Evolutionary conservation across 139 green algal species (phyloP).

Genomic region (Coccomyxa sp.): DNA sequence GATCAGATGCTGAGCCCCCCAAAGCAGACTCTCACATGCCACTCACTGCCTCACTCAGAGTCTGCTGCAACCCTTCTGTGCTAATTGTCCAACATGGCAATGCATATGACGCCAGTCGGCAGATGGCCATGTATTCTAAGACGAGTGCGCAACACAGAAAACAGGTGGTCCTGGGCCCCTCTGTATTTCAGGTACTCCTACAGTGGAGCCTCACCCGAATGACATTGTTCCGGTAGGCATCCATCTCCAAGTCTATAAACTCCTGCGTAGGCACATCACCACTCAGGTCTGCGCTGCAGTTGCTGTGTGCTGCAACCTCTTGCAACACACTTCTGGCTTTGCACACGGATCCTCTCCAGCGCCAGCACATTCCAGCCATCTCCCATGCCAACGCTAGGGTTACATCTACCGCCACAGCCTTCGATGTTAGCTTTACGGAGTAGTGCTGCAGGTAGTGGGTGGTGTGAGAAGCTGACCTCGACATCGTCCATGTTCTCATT

Average conservation of each 20-base stretch:
- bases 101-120: too few species aligned
- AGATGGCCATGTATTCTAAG: too few species aligned
- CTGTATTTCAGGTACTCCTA: too few species aligned
- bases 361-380: too few species aligned
- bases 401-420: not conserved
- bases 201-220: slow-evolving; percentile 55
- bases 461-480: slow-evolving; percentile 33
- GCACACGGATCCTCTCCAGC: too few species aligned
- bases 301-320: too few species aligned
- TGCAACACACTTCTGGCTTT: not conserved
- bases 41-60: not conserved
- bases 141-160: too few species aligned
- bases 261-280: too few species aligned
- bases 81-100: not conserved
- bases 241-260: slow-evolving; percentile 92
- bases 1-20: too few species aligned
- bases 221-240: slow-evolving; percentile 80
- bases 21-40: too few species aligned
- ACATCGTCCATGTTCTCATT: slow-evolving; percentile 94
- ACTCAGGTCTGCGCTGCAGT: too few species aligned
- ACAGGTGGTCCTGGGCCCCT: too few species aligned
- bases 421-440: not conserved
- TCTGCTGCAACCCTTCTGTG: slow-evolving; percentile 24
- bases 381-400: not conserved
- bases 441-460: not conserved